These are phyloP conservation scores for Nannizziopsis barbatae DNA, from an alignment of 2,329 filamentous ascomycete species.

Conservation along the genomic window DNA sequence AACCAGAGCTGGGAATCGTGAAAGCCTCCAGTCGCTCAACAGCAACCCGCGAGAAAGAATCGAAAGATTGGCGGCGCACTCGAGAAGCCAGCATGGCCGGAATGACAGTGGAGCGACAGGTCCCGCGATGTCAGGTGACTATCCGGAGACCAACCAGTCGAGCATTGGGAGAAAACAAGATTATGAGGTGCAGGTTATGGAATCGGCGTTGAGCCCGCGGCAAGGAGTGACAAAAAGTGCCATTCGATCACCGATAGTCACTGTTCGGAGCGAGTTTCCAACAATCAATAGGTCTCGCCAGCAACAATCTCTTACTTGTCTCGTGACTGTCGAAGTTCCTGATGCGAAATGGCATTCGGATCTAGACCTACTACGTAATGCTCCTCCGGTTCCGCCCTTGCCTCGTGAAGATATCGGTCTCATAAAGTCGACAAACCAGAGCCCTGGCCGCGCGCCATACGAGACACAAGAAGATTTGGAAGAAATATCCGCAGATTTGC, in stretches of 20 bases:
- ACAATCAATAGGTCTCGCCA: slow-evolving; percentile 84
- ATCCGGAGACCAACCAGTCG: slow-evolving; percentile 61
- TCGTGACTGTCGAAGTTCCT: slow-evolving; percentile 86
- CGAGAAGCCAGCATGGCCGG: slow-evolving; percentile 49
- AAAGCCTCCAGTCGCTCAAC: slow-evolving; percentile 23
- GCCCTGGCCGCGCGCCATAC: slow-evolving; percentile 44
- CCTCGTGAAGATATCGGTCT: slow-evolving; percentile 38
- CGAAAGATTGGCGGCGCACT: slow-evolving; percentile 34
- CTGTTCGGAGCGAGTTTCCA: slow-evolving; percentile 90
- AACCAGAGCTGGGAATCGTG: slow-evolving; percentile 15
- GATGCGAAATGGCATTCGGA: slow-evolving; percentile 85
- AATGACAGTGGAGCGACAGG: slow-evolving; percentile 71
- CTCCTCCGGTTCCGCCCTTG: slow-evolving; percentile 41
- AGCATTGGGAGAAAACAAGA: slow-evolving; percentile 66
- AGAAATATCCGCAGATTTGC: slow-evolving; percentile 74
- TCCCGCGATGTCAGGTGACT: slow-evolving; percentile 63
- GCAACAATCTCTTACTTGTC: slow-evolving; percentile 86
- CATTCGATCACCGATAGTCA: slow-evolving; percentile 83
- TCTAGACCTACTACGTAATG: slow-evolving; percentile 59
- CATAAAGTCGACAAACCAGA: slow-evolving; percentile 14
- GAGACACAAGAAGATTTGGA: slow-evolving; percentile 68
- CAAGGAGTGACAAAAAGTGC: slow-evolving; percentile 61
- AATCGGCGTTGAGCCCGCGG: slow-evolving; percentile 65
- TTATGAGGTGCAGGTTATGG: slow-evolving; percentile 94
- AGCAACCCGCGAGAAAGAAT: slow-evolving; percentile 35